Conservation (phyloP, 1,284 basidiomycete genomes). For the Thelephora terrestris region DNA sequence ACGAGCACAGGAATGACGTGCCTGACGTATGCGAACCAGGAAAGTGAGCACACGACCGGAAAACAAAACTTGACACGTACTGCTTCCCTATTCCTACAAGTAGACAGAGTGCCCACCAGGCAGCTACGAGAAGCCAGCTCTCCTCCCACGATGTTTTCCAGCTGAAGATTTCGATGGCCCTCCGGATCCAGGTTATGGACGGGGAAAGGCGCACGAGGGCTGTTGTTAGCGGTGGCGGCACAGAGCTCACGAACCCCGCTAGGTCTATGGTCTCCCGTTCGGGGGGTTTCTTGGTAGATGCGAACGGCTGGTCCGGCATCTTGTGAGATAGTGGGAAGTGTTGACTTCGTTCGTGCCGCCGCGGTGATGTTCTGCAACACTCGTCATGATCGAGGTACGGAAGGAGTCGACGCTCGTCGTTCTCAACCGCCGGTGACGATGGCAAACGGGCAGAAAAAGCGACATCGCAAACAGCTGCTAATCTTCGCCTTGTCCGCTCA, state of each 20-base stretch:
- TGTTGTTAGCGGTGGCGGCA: conserved; percentile 49
- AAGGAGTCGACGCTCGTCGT: too few species aligned
- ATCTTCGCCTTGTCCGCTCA: conserved; percentile 17
- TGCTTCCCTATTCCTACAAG: conserved; percentile 44
- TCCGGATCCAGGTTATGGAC: conserved; percentile 38
- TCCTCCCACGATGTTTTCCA: conserved; percentile 61
- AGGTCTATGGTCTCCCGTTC: conserved; percentile 11
- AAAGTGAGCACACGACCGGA: conserved; percentile 7
- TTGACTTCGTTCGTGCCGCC: too few species aligned
- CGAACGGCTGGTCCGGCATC: neutral
- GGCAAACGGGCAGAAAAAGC: neutral
- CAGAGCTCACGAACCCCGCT: conserved; percentile 42
- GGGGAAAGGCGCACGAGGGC: conserved; percentile 52
- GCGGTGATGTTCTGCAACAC: too few species aligned
- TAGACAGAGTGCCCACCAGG: conserved; percentile 75
- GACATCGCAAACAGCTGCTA: conserved; percentile 8
- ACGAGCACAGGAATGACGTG: conserved; percentile 24
- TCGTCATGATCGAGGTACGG: too few species aligned
- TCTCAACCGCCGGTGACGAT: neutral
- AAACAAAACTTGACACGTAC: conserved; percentile 27
- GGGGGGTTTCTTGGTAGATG: neutral
- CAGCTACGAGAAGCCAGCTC: conserved; percentile 54
- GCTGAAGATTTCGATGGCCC: conserved; percentile 41
- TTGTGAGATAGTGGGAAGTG: too few species aligned
- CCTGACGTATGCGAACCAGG: neutral